Evolutionary conservation across 2,329 filamentous ascomycete genomes (phyloP), one percentile per base, ranked within the genome.

Genomic region (Colletotrichum endophyticum): DNA sequence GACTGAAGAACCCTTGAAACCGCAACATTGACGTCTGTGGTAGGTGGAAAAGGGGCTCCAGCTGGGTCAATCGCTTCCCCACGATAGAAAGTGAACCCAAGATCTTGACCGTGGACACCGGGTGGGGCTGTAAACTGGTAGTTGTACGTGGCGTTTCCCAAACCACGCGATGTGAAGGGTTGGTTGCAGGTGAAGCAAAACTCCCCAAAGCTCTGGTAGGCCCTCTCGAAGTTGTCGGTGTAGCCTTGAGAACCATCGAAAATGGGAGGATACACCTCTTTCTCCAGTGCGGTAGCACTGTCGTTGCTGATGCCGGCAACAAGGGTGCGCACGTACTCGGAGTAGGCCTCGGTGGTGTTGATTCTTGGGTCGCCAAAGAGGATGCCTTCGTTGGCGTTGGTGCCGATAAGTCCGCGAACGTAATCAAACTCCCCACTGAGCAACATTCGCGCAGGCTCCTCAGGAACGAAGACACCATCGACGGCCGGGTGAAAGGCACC

Each of bases 341-440:
- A 49, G 44, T 49, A 49, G 8, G 44, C 44, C 44, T 13, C 11
- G 11, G 44, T 49, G 44, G n/a, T 49, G n/a, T 49, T 49, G 44
- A 49, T 49, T 22, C 44, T 49, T 11, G 44, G 44, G 44, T 49
- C 44, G 6, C 44, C 44, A 6, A 49, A 49, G 11, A 49, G 44
- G 44, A 49, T 49, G 6, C 44, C 44, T 7, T 49, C 44, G 44
- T 49, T 49, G 44, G n/a, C 44, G 12, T 49, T 49, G n/a, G 44
- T 49, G 44, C 44, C 44, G 1, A 49, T 22, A 0, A 49, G 44
- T 8, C 1, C 44, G 3, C 44, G 11, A 49, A 49, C 11, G 11
- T 49, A 2, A 2, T 49, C n/a, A 0, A 49, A 22, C 0, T 49
- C n/a, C 0, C 44, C 44, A 6, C 44, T 8, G 0, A 49, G 44